Evolutionary conservation across 805 yeast species (phyloP).

Genomic region (Yarrowia sp.): DNA sequence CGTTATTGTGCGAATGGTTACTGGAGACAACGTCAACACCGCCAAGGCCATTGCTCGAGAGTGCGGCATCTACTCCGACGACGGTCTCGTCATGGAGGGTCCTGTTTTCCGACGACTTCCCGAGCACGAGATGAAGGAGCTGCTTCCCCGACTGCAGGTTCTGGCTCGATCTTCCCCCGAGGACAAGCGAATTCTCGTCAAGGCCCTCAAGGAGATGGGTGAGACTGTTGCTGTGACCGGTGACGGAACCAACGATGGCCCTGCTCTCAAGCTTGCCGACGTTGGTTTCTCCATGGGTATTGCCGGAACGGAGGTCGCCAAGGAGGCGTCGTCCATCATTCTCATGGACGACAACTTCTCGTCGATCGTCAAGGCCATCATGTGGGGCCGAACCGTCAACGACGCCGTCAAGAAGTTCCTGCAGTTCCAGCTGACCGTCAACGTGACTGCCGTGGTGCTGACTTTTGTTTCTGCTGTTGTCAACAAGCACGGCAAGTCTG

Average conservation of each 20-base stretch:
- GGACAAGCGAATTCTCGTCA: slow-evolving; percentile 85
- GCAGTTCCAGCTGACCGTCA: slow-evolving; percentile 95
- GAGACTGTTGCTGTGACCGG: slow-evolving; percentile 99
- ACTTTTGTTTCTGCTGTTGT: slow-evolving; percentile 94
- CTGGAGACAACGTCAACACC: slow-evolving; percentile 91
- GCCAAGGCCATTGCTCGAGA: slow-evolving; percentile 87
- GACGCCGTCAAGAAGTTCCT: slow-evolving; percentile 91
- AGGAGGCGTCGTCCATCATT: slow-evolving; percentile 93
- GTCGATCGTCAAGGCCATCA: slow-evolving; percentile 92
- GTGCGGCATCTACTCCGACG: slow-evolving; percentile 71
- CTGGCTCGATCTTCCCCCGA: slow-evolving; percentile 95
- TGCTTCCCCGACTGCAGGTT: slow-evolving; percentile 76
- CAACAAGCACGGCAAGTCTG: slow-evolving; percentile 73
- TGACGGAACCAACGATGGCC: slow-evolving; percentile 99
- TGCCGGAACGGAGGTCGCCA: slow-evolving; percentile 96
- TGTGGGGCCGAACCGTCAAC: slow-evolving; percentile 98
- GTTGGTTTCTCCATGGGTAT: slow-evolving; percentile 99
- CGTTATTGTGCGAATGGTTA: slow-evolving; percentile 94
- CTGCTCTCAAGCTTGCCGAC: slow-evolving; percentile 93
- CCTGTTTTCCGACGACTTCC: slow-evolving; percentile 75
- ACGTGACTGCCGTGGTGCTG: slow-evolving; percentile 90
- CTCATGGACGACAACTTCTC: slow-evolving; percentile 92
- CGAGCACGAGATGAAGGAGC: slow-evolving; percentile 51
- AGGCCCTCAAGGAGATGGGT: slow-evolving; percentile 70
- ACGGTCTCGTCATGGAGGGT: slow-evolving; percentile 82